Evolutionary conservation across 2,329 filamentous ascomycete species (phyloP), one percentile per base, ranked within the genome.

Genomic region (Sclerotinia subarctica): DNA sequence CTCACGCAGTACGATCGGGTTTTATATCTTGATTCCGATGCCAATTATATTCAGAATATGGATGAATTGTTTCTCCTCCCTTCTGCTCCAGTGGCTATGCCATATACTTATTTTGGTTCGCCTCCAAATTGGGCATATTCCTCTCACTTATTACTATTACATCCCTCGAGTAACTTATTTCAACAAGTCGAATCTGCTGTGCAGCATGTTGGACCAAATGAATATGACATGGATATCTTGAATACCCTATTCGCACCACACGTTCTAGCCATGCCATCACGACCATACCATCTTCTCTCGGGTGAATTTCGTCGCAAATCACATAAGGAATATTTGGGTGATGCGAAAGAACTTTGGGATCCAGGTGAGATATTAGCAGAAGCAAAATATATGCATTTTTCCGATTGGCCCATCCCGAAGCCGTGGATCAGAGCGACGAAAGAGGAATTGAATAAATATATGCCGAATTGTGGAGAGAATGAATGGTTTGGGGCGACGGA

Each of bases 381-480:
- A 71, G 84, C 85, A 3, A 87, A 85, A 69, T 78, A 87, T 3
- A 79, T 89, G 11, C 86, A 88, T 74, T 88, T 88, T 74, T 84
- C 82, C 32, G 86, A 89, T 74, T 86, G 83, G 82, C 86, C 86
- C 1, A 71, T 87, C 56, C 85, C 86, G 1, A 88, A 88, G 72
- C 86, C 86, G 2, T 88, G 85, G 85, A 71, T 75, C 3, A 58
- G 70, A 32, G 73, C 74, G 0, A 66, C 68, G 2, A 72, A 73
- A 58, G 69, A 72, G n/a, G 29, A 73, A n/a, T 38, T 76, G 68
- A 76, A 76, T 70, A 72, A 69, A 44, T 69, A 74, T 52, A 76
- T 76, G 75, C 74, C 75, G 32, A 69, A 67, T 38, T 76, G 75
- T 70, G 47, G 44, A 53, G 62, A 68, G 62, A 74, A 69, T 51